A percentile compares a stretch with the other conserved stretches of the same genome.
These are phyloP conservation scores for Exophiala phaeomuriformis DNA, from an alignment of 2,329 filamentous ascomycete species.

Conservation along the genomic window DNA sequence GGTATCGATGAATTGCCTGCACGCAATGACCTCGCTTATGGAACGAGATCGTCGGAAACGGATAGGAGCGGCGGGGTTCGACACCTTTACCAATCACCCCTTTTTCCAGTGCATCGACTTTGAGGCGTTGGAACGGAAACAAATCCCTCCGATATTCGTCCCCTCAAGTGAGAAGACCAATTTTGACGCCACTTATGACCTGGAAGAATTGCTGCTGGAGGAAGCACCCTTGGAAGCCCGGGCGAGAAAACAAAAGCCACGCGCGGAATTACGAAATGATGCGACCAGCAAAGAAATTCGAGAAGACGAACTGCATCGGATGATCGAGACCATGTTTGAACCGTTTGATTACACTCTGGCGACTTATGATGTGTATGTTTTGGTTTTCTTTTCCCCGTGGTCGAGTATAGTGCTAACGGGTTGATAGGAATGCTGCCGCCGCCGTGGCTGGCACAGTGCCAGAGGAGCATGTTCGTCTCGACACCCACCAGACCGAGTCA, in stretches of 20 bases:
- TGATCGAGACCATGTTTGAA: slow-evolving; percentile 90
- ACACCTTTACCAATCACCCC: slow-evolving; percentile 76
- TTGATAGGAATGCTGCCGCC: slow-evolving; percentile 28
- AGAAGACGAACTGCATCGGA: slow-evolving; percentile 84
- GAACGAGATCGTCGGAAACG: slow-evolving; percentile 72
- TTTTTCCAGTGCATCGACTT: slow-evolving; percentile 89
- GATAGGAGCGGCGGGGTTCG: slow-evolving; percentile 74
- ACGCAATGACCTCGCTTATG: slow-evolving; percentile 76
- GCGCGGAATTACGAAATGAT: slow-evolving; percentile 85
- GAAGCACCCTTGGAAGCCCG: slow-evolving; percentile 91
- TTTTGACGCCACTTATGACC: slow-evolving; percentile 95
- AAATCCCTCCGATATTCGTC: slow-evolving; percentile 82
- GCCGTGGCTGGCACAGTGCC: slow-evolving; percentile 23
- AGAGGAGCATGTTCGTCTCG: slow-evolving; percentile 15
- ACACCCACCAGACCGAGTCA: slow-evolving; percentile 19
- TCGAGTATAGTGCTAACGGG: slow-evolving; percentile 33
- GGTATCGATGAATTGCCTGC: slow-evolving; percentile 78
- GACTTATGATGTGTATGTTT: slow-evolving; percentile 63
- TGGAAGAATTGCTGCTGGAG: slow-evolving; percentile 87
- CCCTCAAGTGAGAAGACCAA: slow-evolving; percentile 98
- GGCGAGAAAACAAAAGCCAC: slow-evolving; percentile 84
- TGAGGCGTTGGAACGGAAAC: slow-evolving; percentile 71
- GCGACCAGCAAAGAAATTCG: slow-evolving; percentile 91
- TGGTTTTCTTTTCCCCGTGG: slow-evolving; percentile 7
- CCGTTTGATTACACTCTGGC: slow-evolving; percentile 91